Base-by-base conservation (phyloP, 768 basidiomycete species). In the Chiua virens region DNA sequence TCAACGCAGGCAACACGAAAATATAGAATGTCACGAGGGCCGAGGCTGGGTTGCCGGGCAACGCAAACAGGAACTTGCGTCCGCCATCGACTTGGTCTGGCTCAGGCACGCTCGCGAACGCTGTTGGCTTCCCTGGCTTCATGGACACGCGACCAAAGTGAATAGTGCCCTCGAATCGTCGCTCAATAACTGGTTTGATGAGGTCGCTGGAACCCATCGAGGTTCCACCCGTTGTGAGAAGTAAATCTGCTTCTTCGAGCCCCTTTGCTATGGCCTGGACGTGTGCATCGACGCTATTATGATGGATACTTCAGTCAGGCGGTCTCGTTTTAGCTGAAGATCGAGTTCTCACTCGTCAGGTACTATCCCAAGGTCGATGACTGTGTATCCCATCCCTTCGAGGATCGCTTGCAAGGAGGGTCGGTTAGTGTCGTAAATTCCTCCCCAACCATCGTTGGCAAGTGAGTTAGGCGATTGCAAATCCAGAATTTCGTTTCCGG, bases 171-270 rank as follows among this genome's bases (percentile, higher is more conserved):
- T 74, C 66, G 49, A 94, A 79, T 38, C 86, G 77, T 15, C 84
- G 81, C 68, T 96, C 92, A 49, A 96, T 86, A 50, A 93, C 81
- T 2, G 92, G 92, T 67, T 95, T 94, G 36, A 96, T 70, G 20
- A 95, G 76, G 66, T 95, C 92, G 1, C 83, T 84, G 2, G 92
- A 79, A 0, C 92, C 92, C 92, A 95, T 95, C 2, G 89, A 92
- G 5, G 92, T 93, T 5, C 92, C 92, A 11, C 92, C 92, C 2
- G 92, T 96, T 1, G 89, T 88, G 11, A 95, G 70, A 14, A 96
- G 64, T 8, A 96, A 67, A 61, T 95, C 92, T 0, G 89, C 87
- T 18, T 65, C 60, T 34, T 77, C 72, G 8, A 89, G 72, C 0
- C 85, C 91, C 27, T 66, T 68, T 52, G 67, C 60, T 42, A 96